Evolutionary conservation across 768 basidiomycete genomes (phyloP).

Genomic region (Leccinum variicolor): DNA sequence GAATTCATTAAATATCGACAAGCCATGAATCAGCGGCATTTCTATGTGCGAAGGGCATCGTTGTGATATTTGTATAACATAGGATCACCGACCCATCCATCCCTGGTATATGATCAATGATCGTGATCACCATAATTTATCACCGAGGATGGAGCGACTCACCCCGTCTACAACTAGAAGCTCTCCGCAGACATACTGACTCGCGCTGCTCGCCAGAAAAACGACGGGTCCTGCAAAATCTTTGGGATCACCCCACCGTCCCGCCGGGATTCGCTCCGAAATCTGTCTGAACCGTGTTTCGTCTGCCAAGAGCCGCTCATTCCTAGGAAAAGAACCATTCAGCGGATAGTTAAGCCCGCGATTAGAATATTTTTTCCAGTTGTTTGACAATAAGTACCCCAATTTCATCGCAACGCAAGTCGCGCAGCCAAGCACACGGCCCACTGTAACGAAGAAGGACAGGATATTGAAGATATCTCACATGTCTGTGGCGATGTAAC

Average conservation of each 20-base stretch:
- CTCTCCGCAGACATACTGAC: constrained; percentile 69
- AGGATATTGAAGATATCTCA: constrained; percentile 34
- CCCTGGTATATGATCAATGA: constrained; percentile 36
- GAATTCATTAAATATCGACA: background rate
- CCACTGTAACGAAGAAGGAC: constrained; percentile 5
- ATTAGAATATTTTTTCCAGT: constrained; percentile 1
- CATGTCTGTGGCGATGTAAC: constrained; percentile 90
- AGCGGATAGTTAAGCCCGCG: constrained; percentile 6
- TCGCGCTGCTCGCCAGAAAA: constrained; percentile 61
- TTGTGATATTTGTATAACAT: constrained; percentile 1
- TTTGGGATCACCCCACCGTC: constrained; percentile 60
- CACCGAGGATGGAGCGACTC: constrained; percentile 27
- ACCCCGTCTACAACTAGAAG: constrained; percentile 66
- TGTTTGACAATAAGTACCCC: constrained; percentile 7
- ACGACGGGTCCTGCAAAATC: constrained; percentile 69
- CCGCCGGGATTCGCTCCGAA: constrained; percentile 66
- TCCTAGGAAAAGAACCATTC: constrained; percentile 40
- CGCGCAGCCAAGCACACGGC: constrained; percentile 5
- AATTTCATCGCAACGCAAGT: constrained; percentile 3
- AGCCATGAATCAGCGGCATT: background rate
- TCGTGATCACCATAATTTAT: constrained; percentile 4
- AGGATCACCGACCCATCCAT: constrained; percentile 53
- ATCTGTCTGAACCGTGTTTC: constrained; percentile 61
- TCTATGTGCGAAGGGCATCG: constrained; percentile 1
- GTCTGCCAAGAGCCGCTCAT: constrained; percentile 60